These are phyloP conservation scores for Deuterostichococcus epilithicus DNA, from an alignment of 139 green algal species.

Conservation along the genomic window DNA sequence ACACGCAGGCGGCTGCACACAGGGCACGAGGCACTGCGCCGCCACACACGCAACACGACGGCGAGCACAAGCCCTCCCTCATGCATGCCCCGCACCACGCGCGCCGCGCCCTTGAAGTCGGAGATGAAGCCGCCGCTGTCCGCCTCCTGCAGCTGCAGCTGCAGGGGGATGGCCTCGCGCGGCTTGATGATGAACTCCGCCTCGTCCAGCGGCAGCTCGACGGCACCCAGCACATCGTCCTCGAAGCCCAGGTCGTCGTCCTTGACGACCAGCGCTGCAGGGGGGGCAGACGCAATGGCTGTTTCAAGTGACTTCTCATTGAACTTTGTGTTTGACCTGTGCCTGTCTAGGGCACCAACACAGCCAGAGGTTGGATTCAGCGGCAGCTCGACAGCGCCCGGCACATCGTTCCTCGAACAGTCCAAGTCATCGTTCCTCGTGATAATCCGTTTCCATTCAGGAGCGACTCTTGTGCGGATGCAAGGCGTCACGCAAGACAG, in stretches of 20 bases:
- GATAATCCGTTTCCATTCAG: no score
- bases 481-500: no score
- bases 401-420: constrained; percentile 31
- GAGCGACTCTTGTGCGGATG: no score
- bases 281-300: no score
- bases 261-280: constrained; percentile 14
- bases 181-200: constrained; percentile 31
- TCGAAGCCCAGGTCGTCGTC: constrained; percentile 32
- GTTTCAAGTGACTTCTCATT: no score
- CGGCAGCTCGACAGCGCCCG: constrained; percentile 21
- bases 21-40: background rate
- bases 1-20: background rate
- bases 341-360: background rate
- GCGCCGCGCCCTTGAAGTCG: background rate
- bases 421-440: constrained; percentile 35
- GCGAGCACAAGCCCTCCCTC: background rate
- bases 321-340: no score
- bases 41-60: background rate
- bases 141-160: constrained; percentile 10
- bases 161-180: background rate
- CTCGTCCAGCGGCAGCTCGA: constrained; percentile 20
- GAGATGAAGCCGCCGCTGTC: background rate
- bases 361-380: no score
- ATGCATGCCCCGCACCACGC: background rate
- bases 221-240: constrained; percentile 31